phyloP scores from a whole-genome alignment of 345 rosid species.

The Clarkia xantiana region DNA sequence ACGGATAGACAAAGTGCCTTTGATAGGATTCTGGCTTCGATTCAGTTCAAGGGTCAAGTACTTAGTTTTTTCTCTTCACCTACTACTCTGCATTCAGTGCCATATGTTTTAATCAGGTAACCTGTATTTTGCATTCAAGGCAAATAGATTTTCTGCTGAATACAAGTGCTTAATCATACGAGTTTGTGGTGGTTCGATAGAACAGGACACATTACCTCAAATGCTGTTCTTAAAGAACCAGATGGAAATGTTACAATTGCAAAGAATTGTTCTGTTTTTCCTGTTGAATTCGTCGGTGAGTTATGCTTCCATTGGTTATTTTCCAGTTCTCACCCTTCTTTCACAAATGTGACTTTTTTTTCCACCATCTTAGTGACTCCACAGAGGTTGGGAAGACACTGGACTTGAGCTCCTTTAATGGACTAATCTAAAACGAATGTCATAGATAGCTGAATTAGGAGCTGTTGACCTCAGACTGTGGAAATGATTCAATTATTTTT shows the following conservation, averaged over 20 bases:
- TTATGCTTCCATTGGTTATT: slow-evolving; percentile 1
- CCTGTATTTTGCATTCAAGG: too few species aligned
- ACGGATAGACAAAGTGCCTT: slow-evolving; percentile 93
- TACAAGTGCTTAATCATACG: slow-evolving; percentile 84
- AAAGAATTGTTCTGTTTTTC: slow-evolving; percentile 79
- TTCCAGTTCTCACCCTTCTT: too few species aligned
- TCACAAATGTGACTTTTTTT: too few species aligned
- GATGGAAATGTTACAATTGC: slow-evolving; percentile 86
- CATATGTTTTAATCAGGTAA: not conserved
- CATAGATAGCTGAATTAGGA: too few species aligned
- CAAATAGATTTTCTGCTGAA: not conserved
- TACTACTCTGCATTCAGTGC: too few species aligned
- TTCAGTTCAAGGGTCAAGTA: slow-evolving; percentile 97
- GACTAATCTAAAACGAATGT: too few species aligned
- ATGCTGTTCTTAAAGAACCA: slow-evolving; percentile 68
- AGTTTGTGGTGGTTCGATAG: slow-evolving; percentile 92
- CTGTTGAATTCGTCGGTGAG: slow-evolving; percentile 97
- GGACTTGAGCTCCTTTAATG: too few species aligned
- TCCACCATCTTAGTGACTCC: too few species aligned
- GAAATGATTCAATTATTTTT: too few species aligned
- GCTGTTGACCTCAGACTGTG: too few species aligned
- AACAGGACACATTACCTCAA: slow-evolving; percentile 53
- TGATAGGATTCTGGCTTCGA: slow-evolving; percentile 73
- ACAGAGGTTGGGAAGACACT: too few species aligned
- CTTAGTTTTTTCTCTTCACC: not conserved